Evolutionary conservation across 257 asterid genomes (phyloP).

Genomic region (Forsythia viridissima): DNA sequence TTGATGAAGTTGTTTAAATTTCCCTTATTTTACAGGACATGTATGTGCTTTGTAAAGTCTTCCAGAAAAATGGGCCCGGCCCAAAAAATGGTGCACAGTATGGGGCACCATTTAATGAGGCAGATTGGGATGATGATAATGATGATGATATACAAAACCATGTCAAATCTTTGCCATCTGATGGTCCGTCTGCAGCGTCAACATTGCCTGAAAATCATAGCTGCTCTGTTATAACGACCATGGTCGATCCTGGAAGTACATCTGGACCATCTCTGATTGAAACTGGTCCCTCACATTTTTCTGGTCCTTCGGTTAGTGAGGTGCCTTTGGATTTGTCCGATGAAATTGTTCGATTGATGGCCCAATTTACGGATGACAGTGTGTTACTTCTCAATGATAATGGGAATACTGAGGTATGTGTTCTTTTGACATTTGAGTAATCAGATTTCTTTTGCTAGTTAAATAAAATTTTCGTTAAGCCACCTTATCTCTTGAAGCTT

Average conservation of each 20-base stretch:
- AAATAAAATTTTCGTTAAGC: background rate
- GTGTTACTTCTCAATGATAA: background rate
- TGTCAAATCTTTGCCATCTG: slow-evolving; percentile 16
- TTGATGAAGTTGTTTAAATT: background rate
- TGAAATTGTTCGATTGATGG: slow-evolving; percentile 28
- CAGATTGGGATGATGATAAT: slow-evolving; percentile 42
- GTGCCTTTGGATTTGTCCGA: background rate
- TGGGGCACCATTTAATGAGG: slow-evolving; percentile 53
- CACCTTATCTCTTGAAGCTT: background rate
- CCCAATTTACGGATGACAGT: slow-evolving; percentile 15
- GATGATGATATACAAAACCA: background rate
- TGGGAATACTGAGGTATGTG: slow-evolving; percentile 32
- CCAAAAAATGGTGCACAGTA: slow-evolving; percentile 53
- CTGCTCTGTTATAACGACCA: background rate
- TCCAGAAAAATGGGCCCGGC: slow-evolving; percentile 46
- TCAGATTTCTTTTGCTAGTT: background rate
- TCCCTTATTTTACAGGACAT: slow-evolving; percentile 30
- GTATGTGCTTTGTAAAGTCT: slow-evolving; percentile 44
- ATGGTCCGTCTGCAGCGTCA: slow-evolving; percentile 7
- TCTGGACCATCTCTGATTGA: slow-evolving; percentile 7
- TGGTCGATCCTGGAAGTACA: slow-evolving; percentile 17
- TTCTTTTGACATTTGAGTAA: background rate
- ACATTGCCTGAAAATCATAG: background rate
- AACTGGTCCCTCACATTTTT: background rate
- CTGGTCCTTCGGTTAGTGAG: background rate